Evolutionary conservation across 2,329 filamentous ascomycete genomes (phyloP).

Genomic region (Ophiostoma australiae): DNA sequence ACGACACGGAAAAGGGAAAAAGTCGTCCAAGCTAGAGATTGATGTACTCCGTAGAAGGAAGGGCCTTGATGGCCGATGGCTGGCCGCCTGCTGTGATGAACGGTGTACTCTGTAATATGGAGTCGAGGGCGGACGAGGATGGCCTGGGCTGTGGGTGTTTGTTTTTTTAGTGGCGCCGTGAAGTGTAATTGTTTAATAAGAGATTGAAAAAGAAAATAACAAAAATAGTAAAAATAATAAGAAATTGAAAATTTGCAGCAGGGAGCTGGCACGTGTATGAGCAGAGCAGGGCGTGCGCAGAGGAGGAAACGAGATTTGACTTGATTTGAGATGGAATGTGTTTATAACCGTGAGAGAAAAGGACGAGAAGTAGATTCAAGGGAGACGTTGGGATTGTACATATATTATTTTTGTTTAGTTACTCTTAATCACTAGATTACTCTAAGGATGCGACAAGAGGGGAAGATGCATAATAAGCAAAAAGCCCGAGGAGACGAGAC

Average conservation of each 20-base stretch:
- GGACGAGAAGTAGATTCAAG: no score
- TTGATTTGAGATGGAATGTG: neutral
- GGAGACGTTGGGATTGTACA: no score
- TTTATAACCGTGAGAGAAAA: no score
- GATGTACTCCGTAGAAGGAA: neutral
- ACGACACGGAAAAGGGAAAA: conserved; percentile 19
- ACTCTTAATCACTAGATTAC: no score
- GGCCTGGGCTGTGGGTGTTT: neutral
- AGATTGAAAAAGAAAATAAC: neutral
- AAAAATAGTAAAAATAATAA: neutral
- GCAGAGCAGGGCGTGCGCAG: neutral
- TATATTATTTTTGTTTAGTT: no score
- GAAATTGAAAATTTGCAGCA: conserved; percentile 13
- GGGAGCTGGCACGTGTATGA: conserved; percentile 2
- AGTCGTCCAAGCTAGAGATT: neutral
- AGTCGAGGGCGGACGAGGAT: no score
- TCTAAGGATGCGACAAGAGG: neutral
- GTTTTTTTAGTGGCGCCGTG: neutral
- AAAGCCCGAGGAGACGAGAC: neutral
- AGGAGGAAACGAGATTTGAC: neutral
- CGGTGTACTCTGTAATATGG: no score
- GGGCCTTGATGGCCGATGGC: neutral
- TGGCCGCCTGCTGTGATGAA: no score
- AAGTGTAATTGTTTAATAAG: conserved; percentile 2
- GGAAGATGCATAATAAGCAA: neutral